Conservation (phyloP, 768 basidiomycete species). For the Antrodiella citrinella region DNA sequence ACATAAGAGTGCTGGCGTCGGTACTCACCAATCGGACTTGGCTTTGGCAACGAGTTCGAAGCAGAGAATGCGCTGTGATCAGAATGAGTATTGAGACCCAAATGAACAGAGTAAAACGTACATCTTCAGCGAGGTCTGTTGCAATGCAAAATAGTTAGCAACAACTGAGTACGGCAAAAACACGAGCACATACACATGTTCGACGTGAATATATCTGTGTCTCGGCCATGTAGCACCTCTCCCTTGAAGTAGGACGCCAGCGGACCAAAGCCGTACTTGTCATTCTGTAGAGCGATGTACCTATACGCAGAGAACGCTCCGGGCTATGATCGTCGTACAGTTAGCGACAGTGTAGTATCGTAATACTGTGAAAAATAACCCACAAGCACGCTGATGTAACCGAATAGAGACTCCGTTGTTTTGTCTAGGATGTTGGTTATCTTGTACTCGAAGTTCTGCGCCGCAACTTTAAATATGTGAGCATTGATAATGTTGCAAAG, state of each 20-base stretch:
- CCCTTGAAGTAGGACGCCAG: conserved; percentile 97
- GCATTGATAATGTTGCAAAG: too few relatives aligned
- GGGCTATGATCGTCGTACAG: conserved; percentile 38
- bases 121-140: conserved; percentile 84
- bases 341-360: neutral
- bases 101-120: conserved; percentile 24
- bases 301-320: conserved; percentile 91
- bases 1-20: conserved; percentile 7
- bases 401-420: conserved; percentile 81
- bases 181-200: conserved; percentile 82
- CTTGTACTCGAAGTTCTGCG: conserved; percentile 96
- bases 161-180: neutral
- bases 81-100: conserved; percentile 9
- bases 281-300: conserved; percentile 85
- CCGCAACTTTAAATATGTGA: conserved; percentile 54
- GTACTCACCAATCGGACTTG: conserved; percentile 65
- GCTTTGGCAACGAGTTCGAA: conserved; percentile 74
- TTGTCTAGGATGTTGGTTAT: conserved; percentile 87
- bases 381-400: conserved; percentile 93
- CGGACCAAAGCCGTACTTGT: conserved; percentile 74
- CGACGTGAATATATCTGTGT: conserved; percentile 89
- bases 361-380: neutral
- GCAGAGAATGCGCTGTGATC: conserved; percentile 66
- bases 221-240: conserved; percentile 74
- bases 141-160: neutral